Percentiles rank a stretch among this genome's conserved stretches.
phyloP scores from a whole-genome alignment of 345 rosid genomes.

The Linum lewisii region DNA sequence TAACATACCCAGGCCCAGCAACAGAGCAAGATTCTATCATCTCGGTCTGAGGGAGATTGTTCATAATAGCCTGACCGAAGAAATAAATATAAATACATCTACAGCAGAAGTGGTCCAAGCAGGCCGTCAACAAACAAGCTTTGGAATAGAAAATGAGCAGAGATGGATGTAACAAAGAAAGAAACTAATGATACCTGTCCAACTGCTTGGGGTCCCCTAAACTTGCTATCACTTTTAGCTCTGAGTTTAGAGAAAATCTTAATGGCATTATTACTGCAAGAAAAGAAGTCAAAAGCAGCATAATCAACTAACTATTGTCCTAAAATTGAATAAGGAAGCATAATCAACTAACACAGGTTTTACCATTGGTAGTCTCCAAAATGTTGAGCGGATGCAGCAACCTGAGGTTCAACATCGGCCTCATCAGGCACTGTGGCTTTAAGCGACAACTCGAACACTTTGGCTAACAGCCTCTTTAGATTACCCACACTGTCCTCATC shows the following conservation, averaged over 20 bases:
- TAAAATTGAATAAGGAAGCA: background rate
- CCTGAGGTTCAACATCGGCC: slow-evolving; percentile 50
- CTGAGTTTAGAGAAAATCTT: slow-evolving; percentile 62
- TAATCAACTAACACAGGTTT: background rate
- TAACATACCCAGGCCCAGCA: slow-evolving; percentile 93
- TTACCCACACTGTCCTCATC: slow-evolving; percentile 49
- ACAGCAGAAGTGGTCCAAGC: background rate
- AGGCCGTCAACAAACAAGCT: background rate
- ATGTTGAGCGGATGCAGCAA: slow-evolving; percentile 41
- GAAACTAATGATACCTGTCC: slow-evolving; percentile 48
- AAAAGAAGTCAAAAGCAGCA: background rate
- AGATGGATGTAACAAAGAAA: background rate
- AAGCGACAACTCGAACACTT: slow-evolving; percentile 54
- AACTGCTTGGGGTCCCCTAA: slow-evolving; percentile 71
- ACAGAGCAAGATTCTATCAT: slow-evolving; percentile 77
- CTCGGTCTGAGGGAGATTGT: slow-evolving; percentile 66
- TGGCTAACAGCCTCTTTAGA: slow-evolving; percentile 47
- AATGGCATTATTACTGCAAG: slow-evolving; percentile 86
- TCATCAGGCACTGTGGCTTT: slow-evolving; percentile 49
- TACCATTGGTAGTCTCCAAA: background rate
- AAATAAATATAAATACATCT: background rate
- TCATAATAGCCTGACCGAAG: slow-evolving; percentile 50
- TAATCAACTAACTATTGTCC: background rate
- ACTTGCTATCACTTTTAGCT: slow-evolving; percentile 48
- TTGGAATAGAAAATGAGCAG: background rate